phyloP scores from a whole-genome alignment of 345 rosid genomes.

The Microcos paniculata region DNA sequence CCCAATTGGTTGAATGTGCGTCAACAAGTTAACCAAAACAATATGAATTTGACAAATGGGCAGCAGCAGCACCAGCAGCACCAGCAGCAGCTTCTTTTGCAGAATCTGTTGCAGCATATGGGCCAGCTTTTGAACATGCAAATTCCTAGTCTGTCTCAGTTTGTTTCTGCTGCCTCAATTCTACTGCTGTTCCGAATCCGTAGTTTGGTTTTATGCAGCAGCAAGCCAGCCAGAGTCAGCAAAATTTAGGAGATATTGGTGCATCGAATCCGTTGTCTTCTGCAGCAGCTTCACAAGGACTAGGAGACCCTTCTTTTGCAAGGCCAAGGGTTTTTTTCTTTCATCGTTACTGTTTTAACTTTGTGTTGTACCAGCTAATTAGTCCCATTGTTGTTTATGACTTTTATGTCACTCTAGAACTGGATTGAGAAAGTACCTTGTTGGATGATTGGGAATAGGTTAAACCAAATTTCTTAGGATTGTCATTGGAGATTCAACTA shows the following conservation, averaged over 20 bases:
- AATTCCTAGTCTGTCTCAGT: slow-evolving; percentile 13
- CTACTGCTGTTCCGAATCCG: neutral
- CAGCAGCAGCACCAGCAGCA: slow-evolving; percentile 12
- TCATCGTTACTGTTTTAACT: neutral
- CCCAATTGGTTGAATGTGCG: slow-evolving; percentile 12
- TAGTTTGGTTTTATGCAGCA: slow-evolving; percentile 4
- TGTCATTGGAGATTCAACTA: neutral
- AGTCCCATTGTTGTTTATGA: neutral
- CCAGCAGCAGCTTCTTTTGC: neutral
- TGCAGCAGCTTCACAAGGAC: neutral
- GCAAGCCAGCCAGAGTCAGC: slow-evolving; percentile 3
- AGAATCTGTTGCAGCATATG: slow-evolving; percentile 12
- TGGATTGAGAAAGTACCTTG: neutral
- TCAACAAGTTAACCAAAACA: slow-evolving; percentile 6
- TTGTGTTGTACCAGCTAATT: neutral
- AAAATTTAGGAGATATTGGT: slow-evolving; percentile 3
- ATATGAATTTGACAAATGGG: too few relatives aligned
- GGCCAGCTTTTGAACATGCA: slow-evolving; percentile 1
- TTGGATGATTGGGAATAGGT: neutral
- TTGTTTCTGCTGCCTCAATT: slow-evolving; percentile 8
- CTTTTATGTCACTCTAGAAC: neutral
- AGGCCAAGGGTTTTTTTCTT: slow-evolving; percentile 10
- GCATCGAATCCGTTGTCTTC: neutral
- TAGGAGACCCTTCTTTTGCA: slow-evolving; percentile 6
- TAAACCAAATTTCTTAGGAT: neutral